These are phyloP conservation scores for Amylocystis lapponica DNA, from an alignment of 768 basidiomycete genomes.

Conservation along the genomic window DNA sequence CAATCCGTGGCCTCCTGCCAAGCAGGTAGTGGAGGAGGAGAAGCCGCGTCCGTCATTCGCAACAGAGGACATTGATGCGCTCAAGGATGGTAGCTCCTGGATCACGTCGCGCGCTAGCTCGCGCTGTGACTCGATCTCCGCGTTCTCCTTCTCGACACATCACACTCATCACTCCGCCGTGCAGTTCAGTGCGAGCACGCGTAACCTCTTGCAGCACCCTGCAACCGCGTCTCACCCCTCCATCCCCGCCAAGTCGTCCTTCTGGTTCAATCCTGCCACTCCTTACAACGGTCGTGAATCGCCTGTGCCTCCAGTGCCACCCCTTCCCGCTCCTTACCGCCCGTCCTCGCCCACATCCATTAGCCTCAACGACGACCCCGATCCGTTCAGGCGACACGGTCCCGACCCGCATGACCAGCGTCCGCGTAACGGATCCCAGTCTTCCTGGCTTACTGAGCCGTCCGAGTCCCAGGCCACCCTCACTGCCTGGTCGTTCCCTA, in stretches of 20 bases:
- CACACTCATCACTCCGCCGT: slow-evolving; percentile 43
- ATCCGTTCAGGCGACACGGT: slow-evolving; percentile 58
- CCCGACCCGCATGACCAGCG: slow-evolving; percentile 31
- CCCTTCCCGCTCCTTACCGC: slow-evolving; percentile 54
- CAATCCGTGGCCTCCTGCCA: slow-evolving; percentile 58
- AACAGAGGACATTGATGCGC: slow-evolving; percentile 66
- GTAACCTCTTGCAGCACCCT: slow-evolving; percentile 25
- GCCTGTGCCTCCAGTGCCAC: slow-evolving; percentile 49
- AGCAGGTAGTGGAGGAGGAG: slow-evolving; percentile 47
- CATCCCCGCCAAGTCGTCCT: slow-evolving; percentile 47
- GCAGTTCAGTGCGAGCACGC: slow-evolving; percentile 29
- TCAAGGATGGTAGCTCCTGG: slow-evolving; percentile 78
- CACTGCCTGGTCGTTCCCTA: slow-evolving; percentile 67
- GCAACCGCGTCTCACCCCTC: slow-evolving; percentile 29
- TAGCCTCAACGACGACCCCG: slow-evolving; percentile 38
- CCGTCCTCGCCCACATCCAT: slow-evolving; percentile 35
- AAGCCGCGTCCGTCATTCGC: slow-evolving; percentile 58
- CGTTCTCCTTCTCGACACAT: slow-evolving; percentile 71
- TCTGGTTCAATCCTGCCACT: slow-evolving; percentile 52
- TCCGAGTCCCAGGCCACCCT: slow-evolving; percentile 51
- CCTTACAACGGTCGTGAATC: slow-evolving; percentile 30
- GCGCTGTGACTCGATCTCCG: slow-evolving; percentile 53
- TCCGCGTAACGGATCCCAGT: slow-evolving; percentile 55
- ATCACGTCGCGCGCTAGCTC: slow-evolving; percentile 60
- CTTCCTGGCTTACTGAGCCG: slow-evolving; percentile 68